Base-by-base conservation (phyloP, 768 basidiomycete species). In the Dentipellis sp. region DNA sequence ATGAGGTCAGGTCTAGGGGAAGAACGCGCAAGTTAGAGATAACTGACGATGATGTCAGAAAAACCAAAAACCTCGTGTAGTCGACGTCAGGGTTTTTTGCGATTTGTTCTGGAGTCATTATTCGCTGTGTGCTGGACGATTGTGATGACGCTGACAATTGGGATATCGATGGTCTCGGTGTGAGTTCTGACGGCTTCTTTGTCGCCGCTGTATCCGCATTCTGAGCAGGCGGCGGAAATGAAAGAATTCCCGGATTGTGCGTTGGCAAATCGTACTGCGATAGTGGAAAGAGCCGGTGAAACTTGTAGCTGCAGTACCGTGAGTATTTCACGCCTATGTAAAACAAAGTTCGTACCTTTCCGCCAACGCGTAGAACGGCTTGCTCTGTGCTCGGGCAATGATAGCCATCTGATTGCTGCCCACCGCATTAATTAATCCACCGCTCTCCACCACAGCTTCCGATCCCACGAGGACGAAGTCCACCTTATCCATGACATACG, bases 371-470 rank as follows among this genome's bases (percentile, higher is more conserved):
- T 97, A 98, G 69, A 98, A 94, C 4, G 97, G 95, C 69, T 95
- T 97, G 65, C 91, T 90, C 56, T 88, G 82, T 39, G 91, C 88
- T 69, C 92, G 91, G 53, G 97, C 95, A 55, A 97, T 91, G 66
- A 97, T 88, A 3, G 97, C 95, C 63, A 97, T 93, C 72, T 97
- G 93, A 70, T 91, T 94, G 64, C 93, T 93, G 42, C 95, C 95
- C 38, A 98, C 88, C 52, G 88, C 91, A 66, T 94, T 94, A 63
- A 94, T 83, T 58, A 92, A 73, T 4, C 94, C 91, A 46, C 97
- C 97, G 59, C 90, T 93, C 71, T 98, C 97, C 5, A 97, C 95
- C 23, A 99, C 94, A 8, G 94, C 97, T 74, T 99, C 97, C 40
- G 94, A 94, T 35, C 97, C 97, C 40, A 98, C 94, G 50, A 99